Evolutionary conservation across 1,139 yeast genomes (phyloP), one percentile per base, ranked within the genome.

Genomic region (Eremothecium cymbalariae): DNA sequence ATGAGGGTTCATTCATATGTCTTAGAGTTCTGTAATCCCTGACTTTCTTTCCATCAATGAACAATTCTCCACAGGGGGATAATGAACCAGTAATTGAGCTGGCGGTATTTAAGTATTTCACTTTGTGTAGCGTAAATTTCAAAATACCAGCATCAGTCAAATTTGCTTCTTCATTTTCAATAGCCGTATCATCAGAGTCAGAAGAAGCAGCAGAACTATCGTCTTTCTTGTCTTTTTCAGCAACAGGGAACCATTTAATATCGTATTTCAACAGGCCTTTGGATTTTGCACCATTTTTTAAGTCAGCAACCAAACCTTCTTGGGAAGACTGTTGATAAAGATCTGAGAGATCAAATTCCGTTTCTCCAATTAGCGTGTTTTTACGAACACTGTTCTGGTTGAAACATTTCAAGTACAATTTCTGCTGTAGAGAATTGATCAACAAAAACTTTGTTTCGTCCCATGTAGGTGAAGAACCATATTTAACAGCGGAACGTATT

Each of bases 31-130:
- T 75, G 41, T 76, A 72, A 4, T 60, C 60, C 48, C 70, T 70
- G 9, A 68, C 66, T 38, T 72, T 60, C 42, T 74, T 68, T 29
- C 68, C 70, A 51, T 78, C 74, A 36, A 78, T 57, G 47, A 60
- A 74, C 16, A 81, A 59, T 47, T 77, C 83, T 8, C 85, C 85
- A 53, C 70, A 76, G 18, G 90, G 83, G 48, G 79, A 77, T 53
- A 81, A 62, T 36, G 68, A 68, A 31, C 94, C 95, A 42, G 80
- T 67, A 40, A 77, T 64, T 1, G 93, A 74, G 33, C 67, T 58
- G 3, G 77, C 63, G 25, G 70, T 62, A 51, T 83, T 93, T 53
- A 90, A 68, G 39, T 77, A 73, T 44, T 72, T 72, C 30, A 86
- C 90, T 47, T 77, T 79, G 46, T 80, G 79, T 38, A 90, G 65